phyloP scores from a whole-genome alignment of 176 grass and related monocot genomes.

The Bromus sterilis region DNA sequence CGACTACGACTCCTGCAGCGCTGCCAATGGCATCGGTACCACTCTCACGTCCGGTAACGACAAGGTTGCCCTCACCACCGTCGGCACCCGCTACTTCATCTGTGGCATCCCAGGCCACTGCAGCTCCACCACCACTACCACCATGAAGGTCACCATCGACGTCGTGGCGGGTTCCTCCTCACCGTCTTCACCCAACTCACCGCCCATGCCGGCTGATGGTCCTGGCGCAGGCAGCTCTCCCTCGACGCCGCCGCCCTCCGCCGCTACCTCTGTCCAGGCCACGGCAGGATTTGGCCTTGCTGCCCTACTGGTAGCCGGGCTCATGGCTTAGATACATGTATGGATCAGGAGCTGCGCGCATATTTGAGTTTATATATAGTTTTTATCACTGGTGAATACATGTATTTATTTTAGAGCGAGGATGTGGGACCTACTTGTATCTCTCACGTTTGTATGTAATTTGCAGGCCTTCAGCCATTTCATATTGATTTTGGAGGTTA shows the following conservation, averaged over 20 bases:
- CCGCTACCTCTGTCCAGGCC: background rate
- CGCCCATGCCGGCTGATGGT: background rate
- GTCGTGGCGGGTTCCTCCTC: background rate
- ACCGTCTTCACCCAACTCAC: background rate
- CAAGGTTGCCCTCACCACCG: background rate
- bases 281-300: background rate
- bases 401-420: background rate
- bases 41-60: slow-evolving; percentile 18
- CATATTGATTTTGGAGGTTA: background rate
- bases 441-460: background rate
- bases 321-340: slow-evolving; percentile 20
- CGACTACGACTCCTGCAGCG: slow-evolving; percentile 33
- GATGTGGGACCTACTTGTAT: background rate
- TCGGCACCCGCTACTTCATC: background rate
- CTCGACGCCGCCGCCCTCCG: background rate
- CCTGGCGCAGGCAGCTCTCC: background rate
- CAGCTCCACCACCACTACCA: background rate
- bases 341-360: no score
- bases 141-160: slow-evolving; percentile 46
- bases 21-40: slow-evolving; percentile 4
- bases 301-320: background rate
- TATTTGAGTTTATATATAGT: background rate
- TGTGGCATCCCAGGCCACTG: slow-evolving; percentile 13
- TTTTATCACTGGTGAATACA: background rate
- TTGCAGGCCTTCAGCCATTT: background rate